Conservation (phyloP, 106 monocot genomes). For the Amphibolis antarctica region DNA sequence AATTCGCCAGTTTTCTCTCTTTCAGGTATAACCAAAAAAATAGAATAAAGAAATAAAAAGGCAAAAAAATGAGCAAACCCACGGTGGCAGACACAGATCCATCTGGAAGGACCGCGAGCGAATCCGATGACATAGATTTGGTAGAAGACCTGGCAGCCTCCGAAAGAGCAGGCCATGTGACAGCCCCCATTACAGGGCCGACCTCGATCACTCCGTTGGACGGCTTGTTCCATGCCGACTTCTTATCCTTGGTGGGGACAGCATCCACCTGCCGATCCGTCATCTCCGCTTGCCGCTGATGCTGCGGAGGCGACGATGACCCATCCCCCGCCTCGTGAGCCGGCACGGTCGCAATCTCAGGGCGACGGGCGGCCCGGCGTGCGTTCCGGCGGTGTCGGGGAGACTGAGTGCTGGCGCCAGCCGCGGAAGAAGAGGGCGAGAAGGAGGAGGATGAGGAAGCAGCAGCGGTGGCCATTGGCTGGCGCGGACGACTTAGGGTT, state of each 20-base stretch:
- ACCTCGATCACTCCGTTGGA: conserved; percentile 25
- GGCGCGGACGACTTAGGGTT: conserved; percentile 6
- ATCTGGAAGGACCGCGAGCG: conserved; percentile 17
- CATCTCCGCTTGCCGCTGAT: conserved; percentile 4
- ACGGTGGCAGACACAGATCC: conserved; percentile 23
- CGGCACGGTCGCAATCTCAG: conserved; percentile 6
- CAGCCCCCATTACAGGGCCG: conserved; percentile 44
- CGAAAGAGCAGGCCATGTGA: conserved; percentile 67
- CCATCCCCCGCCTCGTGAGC: background rate
- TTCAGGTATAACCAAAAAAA: background rate
- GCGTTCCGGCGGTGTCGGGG: conserved; percentile 2
- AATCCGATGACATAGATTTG: conserved; percentile 28
- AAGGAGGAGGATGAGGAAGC: conserved; percentile 14
- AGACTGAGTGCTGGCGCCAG: conserved; percentile 7
- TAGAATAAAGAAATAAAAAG: background rate
- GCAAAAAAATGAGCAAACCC: conserved; percentile 1
- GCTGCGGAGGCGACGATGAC: background rate
- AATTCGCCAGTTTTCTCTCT: no score
- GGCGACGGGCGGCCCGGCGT: conserved; percentile 6
- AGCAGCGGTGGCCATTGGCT: conserved; percentile 13
- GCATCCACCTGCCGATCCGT: conserved; percentile 7
- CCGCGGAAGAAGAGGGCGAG: no score
- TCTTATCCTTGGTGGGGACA: conserved; percentile 22
- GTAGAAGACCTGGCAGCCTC: conserved; percentile 32
- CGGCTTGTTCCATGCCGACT: conserved; percentile 49